These are phyloP conservation scores for Aspergillus vadensis DNA, from an alignment of 2,329 filamentous ascomycete species.

Conservation along the genomic window DNA sequence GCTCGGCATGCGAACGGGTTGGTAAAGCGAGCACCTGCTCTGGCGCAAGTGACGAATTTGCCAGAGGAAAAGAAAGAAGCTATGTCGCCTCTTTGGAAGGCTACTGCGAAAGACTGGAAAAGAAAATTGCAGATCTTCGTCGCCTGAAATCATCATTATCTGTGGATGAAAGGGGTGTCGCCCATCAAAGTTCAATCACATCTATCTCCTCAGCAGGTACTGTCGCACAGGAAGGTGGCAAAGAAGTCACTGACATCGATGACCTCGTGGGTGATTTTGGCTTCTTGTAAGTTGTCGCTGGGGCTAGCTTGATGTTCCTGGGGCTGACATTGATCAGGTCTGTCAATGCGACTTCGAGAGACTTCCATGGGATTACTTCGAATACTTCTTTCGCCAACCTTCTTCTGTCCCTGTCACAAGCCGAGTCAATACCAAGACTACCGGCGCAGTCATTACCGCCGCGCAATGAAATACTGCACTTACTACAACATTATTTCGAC, in stretches of 20 bases:
- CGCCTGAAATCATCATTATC: conserved; percentile 33
- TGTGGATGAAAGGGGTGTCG: conserved; percentile 28
- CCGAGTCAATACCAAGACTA: conserved; percentile 68
- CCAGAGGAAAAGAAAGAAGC: conserved; percentile 90
- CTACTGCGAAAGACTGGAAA: conserved; percentile 83
- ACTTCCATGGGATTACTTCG: conserved; percentile 84
- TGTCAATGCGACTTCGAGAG: conserved; percentile 89
- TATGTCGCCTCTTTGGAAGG: conserved; percentile 96
- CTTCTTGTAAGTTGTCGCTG: conserved; percentile 65
- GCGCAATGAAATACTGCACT: conserved; percentile 65
- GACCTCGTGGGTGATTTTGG: conserved; percentile 92
- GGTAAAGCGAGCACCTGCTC: conserved; percentile 86
- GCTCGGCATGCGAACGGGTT: conserved; percentile 91
- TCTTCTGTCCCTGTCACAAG: conserved; percentile 78
- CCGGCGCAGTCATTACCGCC: conserved; percentile 67
- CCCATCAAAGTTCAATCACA: conserved; percentile 41
- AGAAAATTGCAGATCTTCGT: conserved; percentile 60
- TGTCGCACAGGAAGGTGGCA: conserved; percentile 48
- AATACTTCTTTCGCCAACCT: conserved; percentile 92
- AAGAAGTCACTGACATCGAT: conserved; percentile 84
- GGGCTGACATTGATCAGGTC: conserved; percentile 57
- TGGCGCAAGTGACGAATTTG: conserved; percentile 93
- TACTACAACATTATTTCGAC: conserved; percentile 81
- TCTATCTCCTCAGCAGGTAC: conserved; percentile 32
- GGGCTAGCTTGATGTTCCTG: conserved; percentile 4